Percentiles rank a stretch among this genome's conserved stretches.
phyloP scores from a whole-genome alignment of 1,139 yeast species.

The Candida dubliniensis region DNA sequence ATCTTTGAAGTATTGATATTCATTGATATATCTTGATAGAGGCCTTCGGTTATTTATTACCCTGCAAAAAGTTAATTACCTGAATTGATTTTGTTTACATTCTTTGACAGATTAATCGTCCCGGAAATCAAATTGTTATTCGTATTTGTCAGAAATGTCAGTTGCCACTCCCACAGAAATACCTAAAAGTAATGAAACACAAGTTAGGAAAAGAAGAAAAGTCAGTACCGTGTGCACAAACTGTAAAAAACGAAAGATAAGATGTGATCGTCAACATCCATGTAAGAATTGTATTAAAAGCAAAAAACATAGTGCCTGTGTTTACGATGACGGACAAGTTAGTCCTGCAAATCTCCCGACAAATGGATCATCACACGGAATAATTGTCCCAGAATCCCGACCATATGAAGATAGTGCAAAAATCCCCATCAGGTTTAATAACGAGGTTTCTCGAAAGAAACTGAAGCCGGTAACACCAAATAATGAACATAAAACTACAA shows the following conservation, averaged over 20 bases:
- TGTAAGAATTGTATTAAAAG: conserved; percentile 37
- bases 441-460: not conserved
- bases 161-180: not conserved
- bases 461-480: conserved; percentile 1
- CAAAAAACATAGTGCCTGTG: conserved; percentile 23
- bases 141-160: not conserved
- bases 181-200: conserved; percentile 1
- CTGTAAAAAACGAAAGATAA: conserved; percentile 37
- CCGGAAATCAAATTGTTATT: not conserved
- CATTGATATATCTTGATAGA: too few relatives aligned
- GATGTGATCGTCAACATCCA: conserved; percentile 38
- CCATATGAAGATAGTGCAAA: conserved; percentile 30
- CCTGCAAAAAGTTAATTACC: too few relatives aligned
- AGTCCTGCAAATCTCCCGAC: not conserved
- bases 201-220: conserved; percentile 27
- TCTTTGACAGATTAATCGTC: not conserved
- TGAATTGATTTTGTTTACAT: not conserved
- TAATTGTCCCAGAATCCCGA: conserved; percentile 2
- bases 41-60: too few relatives aligned
- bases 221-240: conserved; percentile 36
- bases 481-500: not conserved
- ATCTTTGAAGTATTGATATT: too few relatives aligned
- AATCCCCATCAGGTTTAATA: conserved; percentile 21
- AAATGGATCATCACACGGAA: not conserved
- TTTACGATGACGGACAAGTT: conserved; percentile 21